Evolutionary conservation across 73 alveolate species (phyloP).

Genomic region (Paraurostyla sp.): DNA sequence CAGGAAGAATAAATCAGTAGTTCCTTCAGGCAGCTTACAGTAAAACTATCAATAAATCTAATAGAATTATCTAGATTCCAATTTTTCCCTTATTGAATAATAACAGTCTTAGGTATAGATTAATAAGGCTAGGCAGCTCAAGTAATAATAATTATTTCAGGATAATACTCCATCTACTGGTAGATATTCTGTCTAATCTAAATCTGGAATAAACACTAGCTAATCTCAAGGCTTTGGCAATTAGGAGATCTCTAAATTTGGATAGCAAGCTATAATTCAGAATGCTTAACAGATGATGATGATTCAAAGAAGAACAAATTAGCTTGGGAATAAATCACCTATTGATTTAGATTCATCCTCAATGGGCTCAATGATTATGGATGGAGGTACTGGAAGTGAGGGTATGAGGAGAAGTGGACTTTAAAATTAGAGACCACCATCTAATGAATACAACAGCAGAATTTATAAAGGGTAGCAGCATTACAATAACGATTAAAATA

Average conservation of each 20-base stretch:
- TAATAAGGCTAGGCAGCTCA: too few species aligned
- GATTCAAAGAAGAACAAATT: background rate
- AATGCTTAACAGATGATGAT: background rate
- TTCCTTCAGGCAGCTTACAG: background rate
- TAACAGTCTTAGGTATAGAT: too few species aligned
- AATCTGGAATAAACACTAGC: background rate
- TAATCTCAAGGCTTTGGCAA: background rate
- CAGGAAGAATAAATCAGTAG: slow-evolving; percentile 7
- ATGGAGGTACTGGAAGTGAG: slow-evolving; percentile 67
- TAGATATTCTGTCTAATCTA: background rate
- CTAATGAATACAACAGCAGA: background rate
- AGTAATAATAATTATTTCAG: too few species aligned
- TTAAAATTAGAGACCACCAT: background rate
- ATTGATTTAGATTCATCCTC: slow-evolving; percentile 36
- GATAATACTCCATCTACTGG: slow-evolving; percentile 14
- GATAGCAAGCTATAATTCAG: background rate
- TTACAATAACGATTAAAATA: background rate
- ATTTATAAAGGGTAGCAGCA: background rate
- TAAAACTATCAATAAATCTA: slow-evolving; percentile 10
- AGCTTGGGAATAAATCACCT: slow-evolving; percentile 14
- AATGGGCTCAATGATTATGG: background rate
- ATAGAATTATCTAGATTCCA: slow-evolving; percentile 9
- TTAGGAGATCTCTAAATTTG: background rate
- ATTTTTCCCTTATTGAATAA: background rate
- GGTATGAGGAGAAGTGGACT: background rate